Percentiles rank a stretch among this genome's conserved stretches.
Evolutionary conservation across 192 early-diverging fungal genomes (phyloP).

Genomic region (Backusella liffmaniae): DNA sequence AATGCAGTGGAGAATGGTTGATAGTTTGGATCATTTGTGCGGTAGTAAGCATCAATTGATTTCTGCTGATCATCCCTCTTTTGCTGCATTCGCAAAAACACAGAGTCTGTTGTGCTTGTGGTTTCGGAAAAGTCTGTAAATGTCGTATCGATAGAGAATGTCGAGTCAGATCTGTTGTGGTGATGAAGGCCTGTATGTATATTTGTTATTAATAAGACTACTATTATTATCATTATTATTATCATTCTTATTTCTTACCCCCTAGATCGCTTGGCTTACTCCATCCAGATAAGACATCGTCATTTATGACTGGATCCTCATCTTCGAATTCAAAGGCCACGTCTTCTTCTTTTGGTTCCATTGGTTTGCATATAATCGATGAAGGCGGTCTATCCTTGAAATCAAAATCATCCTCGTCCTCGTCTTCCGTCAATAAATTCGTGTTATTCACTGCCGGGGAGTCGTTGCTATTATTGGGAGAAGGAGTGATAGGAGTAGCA

Average conservation of each 20-base stretch:
- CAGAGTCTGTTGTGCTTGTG: neutral
- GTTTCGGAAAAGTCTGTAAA: slow-evolving; percentile 7
- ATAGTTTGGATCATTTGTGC: neutral
- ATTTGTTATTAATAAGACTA: neutral
- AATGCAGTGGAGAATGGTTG: slow-evolving; percentile 64
- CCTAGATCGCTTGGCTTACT: neutral
- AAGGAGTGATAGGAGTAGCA: neutral
- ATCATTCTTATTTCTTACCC: neutral
- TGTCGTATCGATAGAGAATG: slow-evolving; percentile 1
- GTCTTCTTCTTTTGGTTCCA: neutral
- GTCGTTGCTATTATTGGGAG: neutral
- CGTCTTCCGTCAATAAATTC: neutral
- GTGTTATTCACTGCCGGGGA: neutral
- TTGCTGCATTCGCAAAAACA: slow-evolving; percentile 18
- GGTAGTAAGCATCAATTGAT: slow-evolving; percentile 21
- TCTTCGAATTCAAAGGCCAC: neutral
- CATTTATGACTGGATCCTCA: neutral
- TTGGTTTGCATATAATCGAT: slow-evolving; percentile 10
- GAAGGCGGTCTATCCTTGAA: slow-evolving; percentile 33
- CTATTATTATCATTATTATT: neutral
- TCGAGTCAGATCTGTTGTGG: neutral
- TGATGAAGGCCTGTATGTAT: neutral
- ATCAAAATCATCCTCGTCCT: slow-evolving; percentile 29
- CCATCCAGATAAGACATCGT: neutral
- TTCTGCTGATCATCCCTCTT: slow-evolving; percentile 24